A percentile compares a stretch with the other conserved stretches of the same genome.
These are phyloP conservation scores for Candida sonorensis DNA, from an alignment of 805 yeast genomes.

Conservation along the genomic window DNA sequence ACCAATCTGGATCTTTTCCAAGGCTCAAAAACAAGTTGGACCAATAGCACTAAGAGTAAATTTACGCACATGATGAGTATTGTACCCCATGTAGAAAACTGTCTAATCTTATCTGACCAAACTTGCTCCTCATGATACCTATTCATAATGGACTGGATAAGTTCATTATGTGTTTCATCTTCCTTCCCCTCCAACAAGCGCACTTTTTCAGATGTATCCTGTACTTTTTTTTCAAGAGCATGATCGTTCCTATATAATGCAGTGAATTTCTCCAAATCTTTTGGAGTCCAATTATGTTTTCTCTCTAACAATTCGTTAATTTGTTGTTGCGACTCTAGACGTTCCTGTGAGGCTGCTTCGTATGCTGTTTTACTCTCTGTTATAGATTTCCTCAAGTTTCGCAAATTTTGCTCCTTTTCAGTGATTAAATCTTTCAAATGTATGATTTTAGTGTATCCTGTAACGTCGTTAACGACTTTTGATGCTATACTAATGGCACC, in stretches of 20 bases:
- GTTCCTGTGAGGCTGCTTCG: constrained; percentile 50
- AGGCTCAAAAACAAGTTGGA: constrained; percentile 88
- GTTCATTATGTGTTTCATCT: constrained; percentile 61
- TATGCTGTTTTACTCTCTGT: constrained; percentile 43
- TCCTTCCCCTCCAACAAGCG: constrained; percentile 51
- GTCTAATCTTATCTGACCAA: constrained; percentile 94
- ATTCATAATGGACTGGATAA: constrained; percentile 73
- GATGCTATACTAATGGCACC: constrained; percentile 55
- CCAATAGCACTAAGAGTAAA: constrained; percentile 65
- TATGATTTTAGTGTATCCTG: constrained; percentile 85
- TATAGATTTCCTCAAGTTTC: constrained; percentile 41
- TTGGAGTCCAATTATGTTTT: constrained; percentile 72
- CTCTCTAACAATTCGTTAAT: constrained; percentile 83
- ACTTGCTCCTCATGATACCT: constrained; percentile 95
- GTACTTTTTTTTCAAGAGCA: constrained; percentile 55
- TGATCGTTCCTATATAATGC: constrained; percentile 77
- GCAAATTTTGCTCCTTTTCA: constrained; percentile 44
- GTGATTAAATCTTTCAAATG: constrained; percentile 58
- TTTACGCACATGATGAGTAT: constrained; percentile 84
- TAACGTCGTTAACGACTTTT: constrained; percentile 74
- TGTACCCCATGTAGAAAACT: constrained; percentile 97
- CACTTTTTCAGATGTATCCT: constrained; percentile 39
- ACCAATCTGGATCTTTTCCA: constrained; percentile 84
- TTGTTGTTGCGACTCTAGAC: constrained; percentile 72
- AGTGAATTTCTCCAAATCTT: constrained; percentile 81